phyloP scores from a whole-genome alignment of 139 green algal genomes.

The Picochlorum costavermella region DNA sequence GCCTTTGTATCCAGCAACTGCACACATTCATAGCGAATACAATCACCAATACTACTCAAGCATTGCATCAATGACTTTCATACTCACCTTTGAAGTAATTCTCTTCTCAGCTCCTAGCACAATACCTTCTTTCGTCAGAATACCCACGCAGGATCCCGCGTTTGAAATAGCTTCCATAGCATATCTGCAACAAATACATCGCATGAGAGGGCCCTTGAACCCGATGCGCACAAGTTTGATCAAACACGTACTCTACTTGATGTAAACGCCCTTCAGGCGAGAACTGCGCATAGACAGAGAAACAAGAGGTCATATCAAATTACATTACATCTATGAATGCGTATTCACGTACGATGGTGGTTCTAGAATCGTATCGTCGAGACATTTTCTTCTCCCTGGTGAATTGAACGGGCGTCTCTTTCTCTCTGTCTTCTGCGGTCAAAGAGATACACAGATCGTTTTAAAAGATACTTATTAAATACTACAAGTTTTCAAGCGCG shows the following conservation, averaged over 20 bases:
- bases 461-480: too few relatives aligned
- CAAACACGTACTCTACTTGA: slow-evolving; percentile 68
- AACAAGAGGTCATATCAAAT: neutral
- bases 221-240: neutral
- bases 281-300: slow-evolving; percentile 3
- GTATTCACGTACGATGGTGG: slow-evolving; percentile 78
- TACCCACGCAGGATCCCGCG: slow-evolving; percentile 83
- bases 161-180: slow-evolving; percentile 99
- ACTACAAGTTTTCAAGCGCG: too few relatives aligned
- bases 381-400: neutral
- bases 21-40: neutral
- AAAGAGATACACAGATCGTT: too few relatives aligned
- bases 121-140: slow-evolving; percentile 85
- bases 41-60: neutral
- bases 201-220: slow-evolving; percentile 3
- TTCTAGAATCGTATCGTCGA: slow-evolving; percentile 90
- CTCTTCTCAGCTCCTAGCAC: slow-evolving; percentile 96
- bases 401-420: neutral
- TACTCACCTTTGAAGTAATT: slow-evolving; percentile 88
- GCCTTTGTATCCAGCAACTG: slow-evolving; percentile 85
- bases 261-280: slow-evolving; percentile 88
- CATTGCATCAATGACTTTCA: neutral
- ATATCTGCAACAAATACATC: slow-evolving; percentile 58
- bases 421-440: neutral
- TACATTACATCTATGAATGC: neutral